Evolutionary conservation across 768 basidiomycete species (phyloP).

Genomic region (Artomyces pyxidatus): DNA sequence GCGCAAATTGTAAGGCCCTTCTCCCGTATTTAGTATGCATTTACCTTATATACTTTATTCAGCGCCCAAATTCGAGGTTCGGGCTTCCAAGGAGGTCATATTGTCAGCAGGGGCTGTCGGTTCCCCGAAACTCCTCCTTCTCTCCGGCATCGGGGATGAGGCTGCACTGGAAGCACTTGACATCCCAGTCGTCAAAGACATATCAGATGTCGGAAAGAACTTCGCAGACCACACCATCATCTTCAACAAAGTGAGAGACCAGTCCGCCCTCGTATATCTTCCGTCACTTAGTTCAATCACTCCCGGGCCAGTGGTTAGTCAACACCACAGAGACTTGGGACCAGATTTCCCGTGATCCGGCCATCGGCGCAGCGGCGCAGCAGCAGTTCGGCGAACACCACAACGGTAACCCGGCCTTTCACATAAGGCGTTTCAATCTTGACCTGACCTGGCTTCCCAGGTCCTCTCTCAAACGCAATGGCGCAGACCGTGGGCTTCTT

Average conservation of each 20-base stretch:
- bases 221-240: neutral
- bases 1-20: neutral
- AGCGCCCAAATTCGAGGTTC: neutral
- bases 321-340: neutral
- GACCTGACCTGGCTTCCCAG: neutral
- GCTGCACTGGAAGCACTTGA: constrained; percentile 20
- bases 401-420: no score
- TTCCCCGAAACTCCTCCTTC: constrained; percentile 11
- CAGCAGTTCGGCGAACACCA: neutral
- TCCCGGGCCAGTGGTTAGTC: constrained; percentile 28
- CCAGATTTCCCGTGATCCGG: neutral
- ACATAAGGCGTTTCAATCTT: neutral
- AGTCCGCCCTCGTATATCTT: constrained; percentile 10
- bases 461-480: neutral
- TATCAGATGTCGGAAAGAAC: neutral
- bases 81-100: constrained; percentile 2
- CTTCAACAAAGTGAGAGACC: constrained; percentile 17
- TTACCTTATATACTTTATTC: neutral
- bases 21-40: neutral
- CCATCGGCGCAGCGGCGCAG: neutral
- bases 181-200: constrained; percentile 16
- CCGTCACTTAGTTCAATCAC: constrained; percentile 8
- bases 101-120: constrained; percentile 10
- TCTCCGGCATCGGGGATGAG: constrained; percentile 12
- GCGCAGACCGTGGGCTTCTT: constrained; percentile 15